These are phyloP conservation scores for Cornus florida DNA, from an alignment of 148 eudicot species.

Conservation along the genomic window DNA sequence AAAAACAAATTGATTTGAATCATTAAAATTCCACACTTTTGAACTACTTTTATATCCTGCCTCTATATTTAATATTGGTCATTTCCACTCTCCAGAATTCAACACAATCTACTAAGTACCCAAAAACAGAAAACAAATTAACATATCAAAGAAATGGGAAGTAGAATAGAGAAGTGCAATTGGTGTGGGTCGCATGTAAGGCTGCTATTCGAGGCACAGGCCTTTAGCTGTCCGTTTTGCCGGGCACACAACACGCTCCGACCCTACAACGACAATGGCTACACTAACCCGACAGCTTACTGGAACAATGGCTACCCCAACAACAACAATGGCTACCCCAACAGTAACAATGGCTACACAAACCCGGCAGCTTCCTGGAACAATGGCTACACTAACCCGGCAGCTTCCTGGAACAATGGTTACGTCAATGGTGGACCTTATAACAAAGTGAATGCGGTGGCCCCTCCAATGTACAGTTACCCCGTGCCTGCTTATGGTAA, in stretches of 20 bases:
- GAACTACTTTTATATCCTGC: no score
- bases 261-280: background rate
- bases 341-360: no score
- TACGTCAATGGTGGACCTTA: no score
- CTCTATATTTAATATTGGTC: background rate
- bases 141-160: slow-evolving; percentile 14
- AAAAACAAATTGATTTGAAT: no score
- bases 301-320: background rate
- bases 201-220: slow-evolving; percentile 7
- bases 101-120: background rate
- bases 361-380: background rate
- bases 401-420: no score
- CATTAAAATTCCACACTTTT: no score
- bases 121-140: background rate
- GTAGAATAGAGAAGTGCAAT: slow-evolving; percentile 21
- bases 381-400: background rate
- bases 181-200: slow-evolving; percentile 10
- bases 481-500: background rate
- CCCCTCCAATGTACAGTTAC: background rate
- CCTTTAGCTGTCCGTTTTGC: slow-evolving; percentile 15
- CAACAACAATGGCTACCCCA: background rate
- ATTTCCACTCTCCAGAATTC: background rate
- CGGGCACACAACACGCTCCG: slow-evolving; percentile 3
- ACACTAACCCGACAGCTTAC: background rate
- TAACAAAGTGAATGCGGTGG: no score